phyloP scores from a whole-genome alignment of 805 yeast species.

The Saccharomycopsis fibuligera region DNA sequence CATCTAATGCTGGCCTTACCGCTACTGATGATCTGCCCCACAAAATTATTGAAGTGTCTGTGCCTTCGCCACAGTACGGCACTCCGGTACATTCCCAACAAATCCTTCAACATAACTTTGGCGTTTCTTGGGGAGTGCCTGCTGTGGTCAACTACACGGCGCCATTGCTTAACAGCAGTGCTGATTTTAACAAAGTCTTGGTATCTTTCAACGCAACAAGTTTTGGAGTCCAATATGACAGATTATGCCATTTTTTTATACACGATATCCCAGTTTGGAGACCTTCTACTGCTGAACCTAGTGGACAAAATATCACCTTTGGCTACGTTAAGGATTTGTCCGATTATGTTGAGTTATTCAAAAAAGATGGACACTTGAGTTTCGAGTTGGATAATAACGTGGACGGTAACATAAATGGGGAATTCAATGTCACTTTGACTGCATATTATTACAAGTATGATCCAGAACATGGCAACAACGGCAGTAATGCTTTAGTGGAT shows the following conservation, averaged over 20 bases:
- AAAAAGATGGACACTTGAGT: constrained; percentile 34
- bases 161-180: too few species aligned
- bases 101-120: constrained; percentile 42
- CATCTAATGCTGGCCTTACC: too few species aligned
- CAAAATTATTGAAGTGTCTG: constrained; percentile 16
- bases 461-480: not conserved
- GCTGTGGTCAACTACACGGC: constrained; percentile 35
- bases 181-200: constrained; percentile 45
- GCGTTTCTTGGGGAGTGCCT: constrained; percentile 55
- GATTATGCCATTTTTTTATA: constrained; percentile 57
- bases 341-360: constrained; percentile 44
- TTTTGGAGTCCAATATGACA: constrained; percentile 56
- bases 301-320: constrained; percentile 39
- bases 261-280: constrained; percentile 72
- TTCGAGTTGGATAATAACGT: constrained; percentile 63
- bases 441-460: constrained; percentile 41
- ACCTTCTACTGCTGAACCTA: constrained; percentile 79
- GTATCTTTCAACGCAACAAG: constrained; percentile 46
- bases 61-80: constrained; percentile 9
- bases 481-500: not conserved
- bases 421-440: constrained; percentile 45
- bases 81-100: constrained; percentile 28
- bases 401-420: constrained; percentile 51
- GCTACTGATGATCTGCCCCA: not conserved
- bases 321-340: constrained; percentile 63